Base-by-base conservation (phyloP, 208 protist genomes). In the Spongospora subterranea region DNA sequence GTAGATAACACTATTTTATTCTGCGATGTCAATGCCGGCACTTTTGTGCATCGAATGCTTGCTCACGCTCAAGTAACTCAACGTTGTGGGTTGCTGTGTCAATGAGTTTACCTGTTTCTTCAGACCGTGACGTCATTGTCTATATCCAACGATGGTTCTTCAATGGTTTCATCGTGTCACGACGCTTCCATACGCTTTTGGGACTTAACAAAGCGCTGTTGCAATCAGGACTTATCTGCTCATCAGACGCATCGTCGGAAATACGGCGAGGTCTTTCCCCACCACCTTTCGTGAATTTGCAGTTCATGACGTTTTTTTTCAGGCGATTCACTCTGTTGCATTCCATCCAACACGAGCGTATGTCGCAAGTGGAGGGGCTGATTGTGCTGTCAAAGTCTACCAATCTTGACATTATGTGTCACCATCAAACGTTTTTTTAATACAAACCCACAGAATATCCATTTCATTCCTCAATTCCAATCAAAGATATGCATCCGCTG, bases 231-330 rank as follows among this genome's bases (percentile, higher is more conserved):
- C 35, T 43, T 82, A 35, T 82, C 71, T 6, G 71, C 71, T 40
- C 71, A 82, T 82, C 71, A 82, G n/a, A 82, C 71, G 6, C 71
- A 82, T 82, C 71, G 71, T 39, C 71, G 71, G n/a, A 82, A 82
- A 82, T 82, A 82, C 71, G 71, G 71, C n/a, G 71, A 82, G 71
- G 71, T 82, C 6, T 43, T 6, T 82, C 71, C 54, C 54, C 17
- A 43, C 35, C 71, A 6, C 6, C 11, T 82, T 43, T 82, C 35
- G 40, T n/a, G n/a, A n/a, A n/a, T n/a, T n/a, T n/a, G n/a, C n/a
- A n/a, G n/a, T n/a, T n/a, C n/a, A n/a, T n/a, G n/a, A n/a, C n/a
- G n/a, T n/a, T n/a, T n/a, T 6, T 6, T 82, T 82, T 82, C n/a
- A 82, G 71, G 71, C 71, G 6, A 82, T 82, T 82, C 71, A 82